These are phyloP conservation scores for Aspergillus haitiensis DNA, from an alignment of 495 filamentous ascomycete species.

Conservation along the genomic window DNA sequence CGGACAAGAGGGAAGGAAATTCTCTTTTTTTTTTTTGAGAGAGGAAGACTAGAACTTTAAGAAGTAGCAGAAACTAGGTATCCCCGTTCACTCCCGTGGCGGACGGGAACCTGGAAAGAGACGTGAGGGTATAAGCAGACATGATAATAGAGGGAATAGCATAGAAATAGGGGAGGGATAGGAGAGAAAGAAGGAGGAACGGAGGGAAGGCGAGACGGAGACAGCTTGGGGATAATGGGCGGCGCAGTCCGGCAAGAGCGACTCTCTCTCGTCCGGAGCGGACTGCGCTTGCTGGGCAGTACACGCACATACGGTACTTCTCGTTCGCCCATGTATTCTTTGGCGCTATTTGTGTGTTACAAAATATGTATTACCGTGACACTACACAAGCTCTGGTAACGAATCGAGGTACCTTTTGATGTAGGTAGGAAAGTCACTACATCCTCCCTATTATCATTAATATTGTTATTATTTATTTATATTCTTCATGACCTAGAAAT, in stretches of 20 bases:
- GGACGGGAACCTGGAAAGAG: conserved; percentile 40
- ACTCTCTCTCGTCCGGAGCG: conserved; percentile 20
- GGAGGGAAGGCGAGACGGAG: conserved; percentile 22
- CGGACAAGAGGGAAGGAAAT: conserved; percentile 30
- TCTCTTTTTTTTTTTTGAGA: conserved; percentile 31
- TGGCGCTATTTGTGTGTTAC: conserved; percentile 5
- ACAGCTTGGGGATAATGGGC: conserved; percentile 27
- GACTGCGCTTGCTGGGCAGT: conserved; percentile 16
- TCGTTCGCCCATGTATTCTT: background rate
- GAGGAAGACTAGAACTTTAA: conserved; percentile 13
- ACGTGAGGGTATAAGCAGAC: conserved; percentile 36
- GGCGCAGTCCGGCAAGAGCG: conserved; percentile 26
- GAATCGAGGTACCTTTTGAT: conserved; percentile 4
- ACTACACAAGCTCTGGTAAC: conserved; percentile 4
- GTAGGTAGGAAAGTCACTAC: too few species aligned
- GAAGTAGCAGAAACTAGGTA: conserved; percentile 35
- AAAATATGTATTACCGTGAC: conserved; percentile 15
- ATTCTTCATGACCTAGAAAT: too few species aligned
- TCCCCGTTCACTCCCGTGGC: conserved; percentile 47
- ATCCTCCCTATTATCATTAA: too few species aligned
- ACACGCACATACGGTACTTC: conserved; percentile 14
- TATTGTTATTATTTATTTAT: too few species aligned
- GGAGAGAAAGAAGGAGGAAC: conserved; percentile 25
- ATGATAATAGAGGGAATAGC: conserved; percentile 36
- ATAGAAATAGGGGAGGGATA: conserved; percentile 33